phyloP scores from a whole-genome alignment of 2,329 filamentous ascomycete genomes.

The Hypoxylon sp. region DNA sequence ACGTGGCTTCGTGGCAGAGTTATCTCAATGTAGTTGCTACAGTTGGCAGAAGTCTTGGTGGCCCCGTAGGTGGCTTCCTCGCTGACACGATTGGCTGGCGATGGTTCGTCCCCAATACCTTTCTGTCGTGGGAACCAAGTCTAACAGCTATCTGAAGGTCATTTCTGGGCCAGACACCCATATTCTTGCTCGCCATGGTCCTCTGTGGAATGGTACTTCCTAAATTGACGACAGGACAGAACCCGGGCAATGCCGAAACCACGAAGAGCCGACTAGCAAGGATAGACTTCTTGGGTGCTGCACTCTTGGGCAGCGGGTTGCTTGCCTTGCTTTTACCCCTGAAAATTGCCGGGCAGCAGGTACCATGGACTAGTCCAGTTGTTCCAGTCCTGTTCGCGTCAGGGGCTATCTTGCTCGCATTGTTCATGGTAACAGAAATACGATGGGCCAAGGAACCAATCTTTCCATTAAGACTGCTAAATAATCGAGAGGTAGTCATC shows the following conservation, averaged over 20 bases:
- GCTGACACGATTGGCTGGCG: slow-evolving; percentile 74
- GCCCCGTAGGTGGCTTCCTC: slow-evolving; percentile 69
- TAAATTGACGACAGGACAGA: slow-evolving; percentile 27
- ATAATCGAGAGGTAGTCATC: slow-evolving; percentile 63
- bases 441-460: slow-evolving; percentile 66
- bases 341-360: slow-evolving; percentile 55
- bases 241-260: slow-evolving; percentile 27
- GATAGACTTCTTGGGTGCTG: slow-evolving; percentile 69
- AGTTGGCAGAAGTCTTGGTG: slow-evolving; percentile 63
- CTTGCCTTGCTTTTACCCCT: slow-evolving; percentile 55
- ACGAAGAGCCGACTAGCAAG: slow-evolving; percentile 58
- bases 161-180: slow-evolving; percentile 68
- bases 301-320: slow-evolving; percentile 54
- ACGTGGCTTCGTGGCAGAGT: slow-evolving; percentile 65
- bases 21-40: slow-evolving; percentile 66
- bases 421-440: slow-evolving; percentile 55
- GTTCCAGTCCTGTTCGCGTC: slow-evolving; percentile 50
- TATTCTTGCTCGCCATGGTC: slow-evolving; percentile 62
- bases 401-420: slow-evolving; percentile 46
- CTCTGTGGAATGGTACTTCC: slow-evolving; percentile 55
- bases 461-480: slow-evolving; percentile 67
- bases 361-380: slow-evolving; percentile 55
- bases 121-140: background rate
- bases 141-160: slow-evolving; percentile 54
- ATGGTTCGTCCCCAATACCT: slow-evolving; percentile 58